Percentiles rank a stretch among this genome's conserved stretches.
Conservation (phyloP, 2,329 filamentous ascomycete genomes). For the Paramyrothecium roridum region DNA sequence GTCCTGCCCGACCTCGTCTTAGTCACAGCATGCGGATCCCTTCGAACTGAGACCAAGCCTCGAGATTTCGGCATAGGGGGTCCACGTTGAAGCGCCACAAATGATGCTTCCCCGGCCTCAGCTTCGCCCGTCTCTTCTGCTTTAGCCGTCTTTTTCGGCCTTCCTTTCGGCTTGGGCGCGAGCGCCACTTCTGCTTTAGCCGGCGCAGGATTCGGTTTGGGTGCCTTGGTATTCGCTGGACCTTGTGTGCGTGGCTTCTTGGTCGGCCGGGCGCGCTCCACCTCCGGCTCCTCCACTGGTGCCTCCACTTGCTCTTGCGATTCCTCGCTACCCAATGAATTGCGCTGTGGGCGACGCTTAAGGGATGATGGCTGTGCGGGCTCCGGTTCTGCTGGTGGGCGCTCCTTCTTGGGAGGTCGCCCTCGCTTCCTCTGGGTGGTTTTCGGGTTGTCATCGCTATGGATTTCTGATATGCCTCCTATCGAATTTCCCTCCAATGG, state of each 20-base stretch:
- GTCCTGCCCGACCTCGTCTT: conserved; percentile 74
- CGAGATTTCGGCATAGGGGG: conserved; percentile 54
- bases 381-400: not conserved
- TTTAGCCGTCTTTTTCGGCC: conserved; percentile 14
- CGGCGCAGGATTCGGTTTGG: conserved; percentile 6
- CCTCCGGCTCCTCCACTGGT: conserved; percentile 4
- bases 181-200: conserved; percentile 11
- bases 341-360: not conserved
- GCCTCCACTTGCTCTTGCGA: conserved; percentile 16
- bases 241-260: conserved; percentile 22
- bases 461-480: conserved; percentile 10
- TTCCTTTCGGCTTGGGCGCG: conserved; percentile 21
- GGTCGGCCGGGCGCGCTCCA: conserved; percentile 4
- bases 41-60: conserved; percentile 50
- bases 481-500: conserved; percentile 4
- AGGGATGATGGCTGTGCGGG: not conserved
- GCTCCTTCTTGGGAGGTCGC: not conserved
- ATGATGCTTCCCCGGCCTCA: conserved; percentile 41
- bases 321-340: conserved; percentile 5
- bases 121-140: conserved; percentile 24
- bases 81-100: conserved; percentile 47
- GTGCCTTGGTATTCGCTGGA: conserved; percentile 17
- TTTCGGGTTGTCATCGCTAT: conserved; percentile 8
- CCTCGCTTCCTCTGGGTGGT: not conserved
- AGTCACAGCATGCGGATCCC: conserved; percentile 46